Base-by-base conservation (phyloP, 164 flowering plant species). In the Echeveria elegans region DNA sequence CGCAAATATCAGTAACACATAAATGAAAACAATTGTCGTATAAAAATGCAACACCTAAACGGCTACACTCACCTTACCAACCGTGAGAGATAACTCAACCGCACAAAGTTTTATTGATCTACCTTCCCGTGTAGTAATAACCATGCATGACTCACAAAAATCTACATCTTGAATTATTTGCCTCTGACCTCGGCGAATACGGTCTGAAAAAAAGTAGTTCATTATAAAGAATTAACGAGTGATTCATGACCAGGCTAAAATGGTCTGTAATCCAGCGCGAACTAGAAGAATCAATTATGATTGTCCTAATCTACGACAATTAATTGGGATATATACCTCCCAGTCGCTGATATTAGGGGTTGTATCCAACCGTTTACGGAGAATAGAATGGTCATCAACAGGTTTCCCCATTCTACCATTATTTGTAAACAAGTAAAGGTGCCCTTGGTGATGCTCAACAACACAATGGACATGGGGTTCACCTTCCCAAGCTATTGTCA, bases 391-490 rank as follows among this genome's bases (percentile, higher is more conserved):
- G 68, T 73, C 66, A 74, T 94, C 89, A 71, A 77, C 85, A 52
- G 78, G 71, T 66, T 79, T 76, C 6, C 88, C 89, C 5, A 69
- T 85, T 71, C 75, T 88, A 28, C 82, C 71, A 74, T 96, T 96
- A 81, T 94, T 87, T 2, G 99, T 91, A 69, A 91, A 91, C 36
- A 88, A 70, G 78, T 86, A 94, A 71, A 95, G 88, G 71, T 52
- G 80, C 40, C 99, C 94, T 72, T n/a, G n/a, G n/a, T n/a, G n/a
- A n/a, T n/a, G n/a, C n/a, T n/a, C n/a, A n/a, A n/a, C n/a, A n/a
- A n/a, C n/a, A n/a, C n/a, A n/a, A n/a, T n/a, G n/a, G n/a, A 77
- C 82, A 61, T 74, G 82, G 16, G 77, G 76, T 50, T 79, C 86
- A 68, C 96, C 75, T 66, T 92, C 96, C 96, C 95, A 94, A 5